Evolutionary conservation across 257 asterid species (phyloP), one percentile per base, ranked within the genome.

Genomic region (Primulina eburnea): DNA sequence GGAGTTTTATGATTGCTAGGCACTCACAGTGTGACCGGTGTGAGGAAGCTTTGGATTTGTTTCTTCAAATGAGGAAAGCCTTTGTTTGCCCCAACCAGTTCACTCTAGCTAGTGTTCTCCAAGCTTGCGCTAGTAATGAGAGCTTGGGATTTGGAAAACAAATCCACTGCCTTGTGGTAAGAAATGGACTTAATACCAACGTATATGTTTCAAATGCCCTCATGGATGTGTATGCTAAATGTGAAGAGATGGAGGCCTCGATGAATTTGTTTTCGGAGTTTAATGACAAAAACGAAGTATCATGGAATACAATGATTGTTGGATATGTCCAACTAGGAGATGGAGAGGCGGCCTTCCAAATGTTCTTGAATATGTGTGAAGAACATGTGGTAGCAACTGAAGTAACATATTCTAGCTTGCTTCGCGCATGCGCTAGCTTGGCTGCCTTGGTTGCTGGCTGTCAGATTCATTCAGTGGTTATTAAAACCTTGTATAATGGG

Each of bases 1-100:
- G 98, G 98, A 92, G 97, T 77, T 88, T 92, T 84, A 90, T 92
- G 96, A 92, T 92, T 71, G 83, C 98, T 3, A 86, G 98, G 2
- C 88, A 83, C 78, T 92, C 98, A 20, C 97, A 92, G 76, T 82
- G 88, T 85, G 86, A 78, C 61, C 77, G 34, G 33, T 87, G 89
- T 68, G 80, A 75, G 33, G 94, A 90, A 78, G 96, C 98, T 0
- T 67, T 92, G 82, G 81, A 73, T 71, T 70, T 90, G 66, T 92
- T 88, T 79, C 33, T 73, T 50, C 76, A 77, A 71, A 92, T 92
- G 98, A 74, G 91, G 81, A 79, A 64, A 79, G 59, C 84, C 2
- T 75, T 67, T 12, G 85, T 90, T 59, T 53, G 65, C 47, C 97
- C 98, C 38, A 92, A 92, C 76, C 92, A 92, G 80, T 92, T 87